phyloP scores from a whole-genome alignment of 139 green algal genomes.

The Chlorella sorokiniana region DNA sequence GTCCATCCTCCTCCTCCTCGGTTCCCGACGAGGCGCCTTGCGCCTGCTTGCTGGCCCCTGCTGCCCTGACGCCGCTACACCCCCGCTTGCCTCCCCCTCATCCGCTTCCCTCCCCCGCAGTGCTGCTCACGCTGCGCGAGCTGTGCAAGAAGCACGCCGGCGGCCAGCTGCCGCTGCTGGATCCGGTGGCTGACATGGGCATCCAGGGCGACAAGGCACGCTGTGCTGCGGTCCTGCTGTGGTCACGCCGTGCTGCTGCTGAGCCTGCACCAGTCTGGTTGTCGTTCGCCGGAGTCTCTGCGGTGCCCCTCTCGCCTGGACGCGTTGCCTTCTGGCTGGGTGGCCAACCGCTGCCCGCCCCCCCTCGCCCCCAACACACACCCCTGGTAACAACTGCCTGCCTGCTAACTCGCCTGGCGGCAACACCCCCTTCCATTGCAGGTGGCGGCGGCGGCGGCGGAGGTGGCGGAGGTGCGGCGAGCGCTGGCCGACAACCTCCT shows the following conservation, averaged over 20 bases:
- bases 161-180: conserved; percentile 70
- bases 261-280: not conserved
- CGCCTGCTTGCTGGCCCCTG: not conserved
- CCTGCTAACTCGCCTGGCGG: too few species aligned
- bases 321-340: too few species aligned
- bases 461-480: conserved; percentile 13
- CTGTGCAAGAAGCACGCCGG: conserved; percentile 49
- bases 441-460: conserved; percentile 39
- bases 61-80: not conserved
- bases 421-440: conserved; percentile 8
- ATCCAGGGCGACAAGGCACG: conserved; percentile 54
- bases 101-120: not conserved
- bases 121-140: conserved; percentile 63
- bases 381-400: too few species aligned
- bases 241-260: not conserved
- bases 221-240: not conserved
- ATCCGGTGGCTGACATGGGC: conserved; percentile 88
- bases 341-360: too few species aligned
- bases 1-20: too few species aligned
- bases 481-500: conserved; percentile 45
- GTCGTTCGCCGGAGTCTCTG: too few species aligned
- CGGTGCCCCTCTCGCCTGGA: too few species aligned
- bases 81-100: not conserved
- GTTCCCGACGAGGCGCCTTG: too few species aligned
- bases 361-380: too few species aligned